Evolutionary conservation across 1,284 basidiomycete genomes (phyloP).

Genomic region (Cryptococcus sp.): DNA sequence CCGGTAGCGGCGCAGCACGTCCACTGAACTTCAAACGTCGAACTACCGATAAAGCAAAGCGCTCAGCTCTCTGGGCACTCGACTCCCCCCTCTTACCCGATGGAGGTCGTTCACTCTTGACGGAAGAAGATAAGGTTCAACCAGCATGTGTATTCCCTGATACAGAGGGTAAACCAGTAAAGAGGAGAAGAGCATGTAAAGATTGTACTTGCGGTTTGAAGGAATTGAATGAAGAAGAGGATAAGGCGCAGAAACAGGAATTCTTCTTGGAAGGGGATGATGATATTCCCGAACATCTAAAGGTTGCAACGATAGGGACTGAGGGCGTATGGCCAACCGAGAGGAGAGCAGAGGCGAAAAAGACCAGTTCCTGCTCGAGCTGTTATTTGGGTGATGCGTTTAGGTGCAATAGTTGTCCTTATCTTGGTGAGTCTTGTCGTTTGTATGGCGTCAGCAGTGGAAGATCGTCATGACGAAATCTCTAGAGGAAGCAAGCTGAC

Average conservation of each 20-base stretch:
- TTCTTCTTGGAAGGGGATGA: constrained; percentile 48
- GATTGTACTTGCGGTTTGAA: constrained; percentile 87
- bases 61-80: constrained; percentile 48
- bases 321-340: constrained; percentile 51
- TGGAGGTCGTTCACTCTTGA: constrained; percentile 52
- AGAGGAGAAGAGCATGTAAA: constrained; percentile 71
- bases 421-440: constrained; percentile 75
- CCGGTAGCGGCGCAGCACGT: constrained; percentile 13
- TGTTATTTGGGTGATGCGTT: constrained; percentile 99
- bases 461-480: neutral
- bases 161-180: constrained; percentile 43
- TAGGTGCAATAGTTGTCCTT: constrained; percentile 91
- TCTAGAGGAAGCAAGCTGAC: constrained; percentile 2
- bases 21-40: constrained; percentile 39
- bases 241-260: constrained; percentile 39
- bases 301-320: constrained; percentile 35
- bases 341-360: constrained; percentile 61
- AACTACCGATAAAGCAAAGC: constrained; percentile 33
- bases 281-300: constrained; percentile 44
- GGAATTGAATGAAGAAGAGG: constrained; percentile 82
- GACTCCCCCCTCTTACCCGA: constrained; percentile 41
- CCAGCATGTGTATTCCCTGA: constrained; percentile 48
- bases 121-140: constrained; percentile 51
- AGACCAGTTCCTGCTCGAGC: constrained; percentile 91
- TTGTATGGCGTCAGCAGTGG: neutral